A percentile compares a stretch with the other conserved stretches of the same genome.
phyloP scores from a whole-genome alignment of 345 rosid species.

The Camelina hispida region DNA sequence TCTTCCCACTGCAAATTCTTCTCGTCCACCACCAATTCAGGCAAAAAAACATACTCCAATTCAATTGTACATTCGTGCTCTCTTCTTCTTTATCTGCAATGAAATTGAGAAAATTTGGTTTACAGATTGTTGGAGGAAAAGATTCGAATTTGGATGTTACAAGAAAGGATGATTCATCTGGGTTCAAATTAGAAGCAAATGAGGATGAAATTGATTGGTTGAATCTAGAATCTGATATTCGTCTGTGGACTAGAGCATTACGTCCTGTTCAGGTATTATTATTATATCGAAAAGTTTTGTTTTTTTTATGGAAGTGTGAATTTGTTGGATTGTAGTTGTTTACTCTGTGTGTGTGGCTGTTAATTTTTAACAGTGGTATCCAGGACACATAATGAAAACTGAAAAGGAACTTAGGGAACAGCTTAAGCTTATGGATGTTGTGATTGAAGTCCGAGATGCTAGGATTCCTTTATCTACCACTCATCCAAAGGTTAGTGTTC shows the following conservation, averaged over 20 bases:
- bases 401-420: constrained; percentile 92
- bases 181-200: constrained; percentile 34
- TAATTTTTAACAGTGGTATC: constrained; percentile 75
- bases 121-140: constrained; percentile 76
- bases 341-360: constrained; percentile 16
- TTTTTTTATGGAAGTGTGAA: neutral
- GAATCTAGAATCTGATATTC: constrained; percentile 78
- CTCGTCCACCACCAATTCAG: constrained; percentile 63
- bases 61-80: neutral
- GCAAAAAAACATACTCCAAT: constrained; percentile 38
- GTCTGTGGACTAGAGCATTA: constrained; percentile 65
- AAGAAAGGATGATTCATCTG: constrained; percentile 37
- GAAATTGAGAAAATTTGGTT: constrained; percentile 1
- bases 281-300: neutral
- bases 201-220: constrained; percentile 67
- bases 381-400: constrained; percentile 95
- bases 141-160: constrained; percentile 47
- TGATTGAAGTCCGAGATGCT: constrained; percentile 90
- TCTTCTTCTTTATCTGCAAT: neutral
- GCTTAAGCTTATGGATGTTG: constrained; percentile 94
- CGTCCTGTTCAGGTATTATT: constrained; percentile 80
- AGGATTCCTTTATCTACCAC: constrained; percentile 87
- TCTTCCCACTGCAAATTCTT: constrained; percentile 53
- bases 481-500: constrained; percentile 74
- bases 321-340: constrained; percentile 10